Evolutionary conservation across 208 protist genomes (phyloP), one percentile per base, ranked within the genome.

Genomic region (Porcisia hertigi): DNA sequence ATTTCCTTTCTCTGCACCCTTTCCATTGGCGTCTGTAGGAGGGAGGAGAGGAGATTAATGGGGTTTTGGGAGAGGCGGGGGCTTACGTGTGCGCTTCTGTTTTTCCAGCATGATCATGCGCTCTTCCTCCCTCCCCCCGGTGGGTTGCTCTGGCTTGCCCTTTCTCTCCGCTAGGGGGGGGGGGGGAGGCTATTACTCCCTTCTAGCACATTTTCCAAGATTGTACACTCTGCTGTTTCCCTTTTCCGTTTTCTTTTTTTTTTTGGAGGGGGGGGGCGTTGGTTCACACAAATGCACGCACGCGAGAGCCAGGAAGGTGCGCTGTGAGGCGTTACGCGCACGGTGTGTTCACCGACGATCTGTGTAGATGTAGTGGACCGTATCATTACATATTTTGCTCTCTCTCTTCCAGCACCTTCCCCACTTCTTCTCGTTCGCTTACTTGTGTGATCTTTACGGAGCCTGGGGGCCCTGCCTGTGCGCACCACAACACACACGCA

Each of bases 231-330:
- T 36, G 23, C 18, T 55, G n/a, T 47, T 3, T 41, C 25, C 65
- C 45, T 71, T 71, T 55, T 8, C 34, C n/a, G 55, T n/a, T 53
- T 36, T n/a, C 41, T 36, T 63, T 47, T 62, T 53, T 73, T 76
- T 81, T 67, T 14, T 52, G 49, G 16, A 20, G 57, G 54, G 20
- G 54, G 54, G 14, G 2, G 62, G 34, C 62, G 39, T 25, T 49
- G 62, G 43, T 47, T 9, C 59, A 65, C 59, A 65, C 9, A 16
- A 65, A 65, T 36, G 12, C 59, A 45, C 39, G 25, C 18, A 18
- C 62, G n/a, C 5, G 18, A 36, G 39, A 66, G 4, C 36, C 39
- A 16, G 20, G 25, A n/a, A 6, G 36, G 59, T 14, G 39, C 62
- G 9, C 23, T 64, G 39, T 49, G 62, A 5, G 36, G 20, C 39